Percentiles rank a stretch among this genome's conserved stretches.
phyloP scores from a whole-genome alignment of 176 grass and related monocot species.

The Guadua angustifolia region DNA sequence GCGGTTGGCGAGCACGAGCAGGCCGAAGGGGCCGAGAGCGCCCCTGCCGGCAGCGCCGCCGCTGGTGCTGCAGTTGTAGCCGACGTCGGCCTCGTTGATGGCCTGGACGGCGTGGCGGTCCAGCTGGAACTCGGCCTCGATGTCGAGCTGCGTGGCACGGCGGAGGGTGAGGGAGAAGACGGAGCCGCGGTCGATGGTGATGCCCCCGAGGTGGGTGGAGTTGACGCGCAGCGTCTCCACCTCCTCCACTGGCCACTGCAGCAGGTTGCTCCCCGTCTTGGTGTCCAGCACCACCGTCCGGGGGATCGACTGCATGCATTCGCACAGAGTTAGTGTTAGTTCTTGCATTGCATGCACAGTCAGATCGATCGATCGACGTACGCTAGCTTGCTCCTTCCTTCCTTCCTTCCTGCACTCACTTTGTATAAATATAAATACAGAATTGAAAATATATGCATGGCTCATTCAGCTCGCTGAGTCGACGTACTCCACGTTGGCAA shows the following conservation, averaged over 20 bases:
- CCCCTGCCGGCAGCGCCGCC: constrained; percentile 48
- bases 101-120: constrained; percentile 3
- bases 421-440: too few relatives aligned
- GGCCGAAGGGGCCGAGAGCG: constrained; percentile 56
- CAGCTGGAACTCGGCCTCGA: constrained; percentile 57
- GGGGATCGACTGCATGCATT: constrained; percentile 49
- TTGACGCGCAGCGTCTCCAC: constrained; percentile 50
- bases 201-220: constrained; percentile 27
- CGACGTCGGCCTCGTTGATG: constrained; percentile 17
- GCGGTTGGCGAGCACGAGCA: constrained; percentile 50
- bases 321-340: too few relatives aligned
- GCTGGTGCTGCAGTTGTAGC: constrained; percentile 59
- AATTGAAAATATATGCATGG: too few relatives aligned
- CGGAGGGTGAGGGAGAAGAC: constrained; percentile 30
- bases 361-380: too few relatives aligned
- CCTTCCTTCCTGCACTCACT: too few relatives aligned
- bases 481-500: too few relatives aligned
- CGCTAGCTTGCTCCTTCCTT: too few relatives aligned
- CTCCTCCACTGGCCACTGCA: constrained; percentile 75
- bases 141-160: constrained; percentile 56
- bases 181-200: constrained; percentile 44
- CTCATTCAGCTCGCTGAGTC: too few relatives aligned
- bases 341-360: too few relatives aligned
- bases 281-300: constrained; percentile 57
- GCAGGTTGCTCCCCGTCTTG: constrained; percentile 56